phyloP scores from a whole-genome alignment of 2,329 filamentous ascomycete species.

The Sclerotinia spermophila region DNA sequence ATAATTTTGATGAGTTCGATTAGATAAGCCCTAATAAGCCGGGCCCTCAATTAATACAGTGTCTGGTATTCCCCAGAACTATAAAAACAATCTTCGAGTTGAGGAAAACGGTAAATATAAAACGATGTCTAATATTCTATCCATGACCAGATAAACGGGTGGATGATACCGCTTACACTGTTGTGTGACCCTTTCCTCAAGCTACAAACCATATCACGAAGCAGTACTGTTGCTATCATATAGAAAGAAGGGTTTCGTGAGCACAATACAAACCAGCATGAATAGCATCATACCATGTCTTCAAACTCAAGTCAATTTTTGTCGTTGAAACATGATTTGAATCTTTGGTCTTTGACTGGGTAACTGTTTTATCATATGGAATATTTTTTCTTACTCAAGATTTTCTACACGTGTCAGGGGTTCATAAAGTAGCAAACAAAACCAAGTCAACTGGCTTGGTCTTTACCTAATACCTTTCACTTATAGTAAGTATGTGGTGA shows the following conservation, averaged over 20 bases:
- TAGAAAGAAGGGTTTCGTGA: background rate
- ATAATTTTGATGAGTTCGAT: too few species aligned
- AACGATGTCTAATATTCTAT: too few species aligned
- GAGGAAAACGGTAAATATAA: background rate
- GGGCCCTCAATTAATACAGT: too few species aligned
- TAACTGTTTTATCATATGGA: background rate
- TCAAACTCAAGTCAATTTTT: background rate
- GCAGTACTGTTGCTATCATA: background rate
- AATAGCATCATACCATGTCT: background rate
- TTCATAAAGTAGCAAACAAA: background rate
- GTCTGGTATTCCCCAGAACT: background rate
- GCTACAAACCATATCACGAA: background rate
- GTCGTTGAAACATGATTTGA: conserved; percentile 4
- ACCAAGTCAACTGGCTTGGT: conserved; percentile 1
- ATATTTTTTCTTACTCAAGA: background rate
- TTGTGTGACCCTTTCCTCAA: background rate
- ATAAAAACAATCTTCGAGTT: background rate
- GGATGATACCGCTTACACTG: background rate
- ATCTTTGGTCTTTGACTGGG: background rate
- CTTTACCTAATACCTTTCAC: background rate
- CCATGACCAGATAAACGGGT: background rate
- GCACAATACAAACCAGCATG: background rate
- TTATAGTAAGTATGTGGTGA: background rate
- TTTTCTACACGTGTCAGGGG: background rate
- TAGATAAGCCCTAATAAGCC: too few species aligned